phyloP scores from a whole-genome alignment of 495 filamentous ascomycete species.

The Aspergillus incahuasiensis region DNA sequence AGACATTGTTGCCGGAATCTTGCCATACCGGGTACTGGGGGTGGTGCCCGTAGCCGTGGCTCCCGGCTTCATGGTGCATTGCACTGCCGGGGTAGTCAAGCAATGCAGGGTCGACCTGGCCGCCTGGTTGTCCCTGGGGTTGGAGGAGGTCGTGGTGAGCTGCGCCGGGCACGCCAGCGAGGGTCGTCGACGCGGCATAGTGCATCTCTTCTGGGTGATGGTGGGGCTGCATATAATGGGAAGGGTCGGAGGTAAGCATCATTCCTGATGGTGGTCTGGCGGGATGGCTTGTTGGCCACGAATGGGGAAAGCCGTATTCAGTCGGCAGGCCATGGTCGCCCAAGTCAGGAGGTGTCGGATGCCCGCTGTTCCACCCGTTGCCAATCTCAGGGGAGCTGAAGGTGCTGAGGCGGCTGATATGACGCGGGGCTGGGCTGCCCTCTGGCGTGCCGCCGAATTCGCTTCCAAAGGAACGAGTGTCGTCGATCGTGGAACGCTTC shows the following conservation, averaged over 20 bases:
- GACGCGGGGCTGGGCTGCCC: slow-evolving; percentile 19
- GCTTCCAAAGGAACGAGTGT: slow-evolving; percentile 13
- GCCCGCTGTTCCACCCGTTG: slow-evolving; percentile 26
- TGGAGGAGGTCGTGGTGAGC: slow-evolving; percentile 51
- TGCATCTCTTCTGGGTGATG: slow-evolving; percentile 34
- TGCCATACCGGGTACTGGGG: slow-evolving; percentile 19
- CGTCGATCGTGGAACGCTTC: slow-evolving; percentile 40
- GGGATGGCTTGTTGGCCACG: slow-evolving; percentile 51
- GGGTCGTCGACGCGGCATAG: slow-evolving; percentile 28
- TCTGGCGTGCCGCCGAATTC: slow-evolving; percentile 13
- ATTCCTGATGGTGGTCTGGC: slow-evolving; percentile 52
- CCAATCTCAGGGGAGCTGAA: slow-evolving; percentile 28
- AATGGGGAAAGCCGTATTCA: slow-evolving; percentile 25
- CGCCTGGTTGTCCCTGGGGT: slow-evolving; percentile 21
- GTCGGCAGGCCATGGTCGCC: slow-evolving; percentile 23
- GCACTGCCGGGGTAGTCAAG: slow-evolving; percentile 26
- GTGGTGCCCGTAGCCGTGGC: slow-evolving; percentile 10
- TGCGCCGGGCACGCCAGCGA: slow-evolving; percentile 51
- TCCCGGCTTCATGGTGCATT: not conserved
- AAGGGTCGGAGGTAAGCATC: slow-evolving; percentile 47
- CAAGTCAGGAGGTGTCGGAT: slow-evolving; percentile 31
- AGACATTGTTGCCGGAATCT: slow-evolving; percentile 14
- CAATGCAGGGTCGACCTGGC: slow-evolving; percentile 46
- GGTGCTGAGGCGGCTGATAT: slow-evolving; percentile 21
- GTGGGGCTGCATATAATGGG: slow-evolving; percentile 60